These are phyloP conservation scores for Tetraselmis chui DNA, from an alignment of 139 green algal genomes.

Conservation along the genomic window DNA sequence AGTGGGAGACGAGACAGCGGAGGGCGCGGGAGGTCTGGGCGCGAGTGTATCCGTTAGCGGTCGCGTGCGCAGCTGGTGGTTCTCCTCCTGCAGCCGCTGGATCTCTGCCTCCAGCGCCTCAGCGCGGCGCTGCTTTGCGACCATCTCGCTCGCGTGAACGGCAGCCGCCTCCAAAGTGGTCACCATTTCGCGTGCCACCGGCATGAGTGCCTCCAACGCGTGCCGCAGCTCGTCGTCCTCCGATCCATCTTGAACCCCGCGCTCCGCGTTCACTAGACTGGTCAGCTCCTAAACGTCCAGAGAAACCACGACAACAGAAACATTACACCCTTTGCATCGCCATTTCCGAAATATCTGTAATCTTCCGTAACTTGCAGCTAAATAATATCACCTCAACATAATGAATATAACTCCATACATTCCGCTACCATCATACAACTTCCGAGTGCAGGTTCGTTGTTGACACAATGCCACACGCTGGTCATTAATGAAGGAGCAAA, in stretches of 20 bases:
- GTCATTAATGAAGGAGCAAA: too few species aligned
- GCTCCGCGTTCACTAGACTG: background rate
- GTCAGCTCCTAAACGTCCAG: background rate
- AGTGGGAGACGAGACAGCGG: too few species aligned
- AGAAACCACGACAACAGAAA: too few species aligned
- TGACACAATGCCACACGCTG: too few species aligned
- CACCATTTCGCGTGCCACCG: background rate
- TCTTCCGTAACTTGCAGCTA: too few species aligned
- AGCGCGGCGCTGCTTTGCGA: background rate
- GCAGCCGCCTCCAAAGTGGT: background rate
- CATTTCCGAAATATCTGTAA: too few species aligned
- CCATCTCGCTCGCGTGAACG: background rate
- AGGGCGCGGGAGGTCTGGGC: too few species aligned
- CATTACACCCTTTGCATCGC: too few species aligned
- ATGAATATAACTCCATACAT: too few species aligned
- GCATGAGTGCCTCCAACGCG: background rate
- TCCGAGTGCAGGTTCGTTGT: too few species aligned
- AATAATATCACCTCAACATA: too few species aligned
- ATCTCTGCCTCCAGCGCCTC: background rate
- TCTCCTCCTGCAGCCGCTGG: background rate
- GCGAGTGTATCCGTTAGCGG: background rate
- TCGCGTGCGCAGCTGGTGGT: background rate
- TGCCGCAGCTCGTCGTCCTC: background rate
- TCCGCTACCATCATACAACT: too few species aligned
- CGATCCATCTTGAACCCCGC: background rate